Percentiles rank a stretch among this genome's conserved stretches.
Evolutionary conservation across 495 filamentous ascomycete genomes (phyloP).

Genomic region (Talaromyces proteolyticus): DNA sequence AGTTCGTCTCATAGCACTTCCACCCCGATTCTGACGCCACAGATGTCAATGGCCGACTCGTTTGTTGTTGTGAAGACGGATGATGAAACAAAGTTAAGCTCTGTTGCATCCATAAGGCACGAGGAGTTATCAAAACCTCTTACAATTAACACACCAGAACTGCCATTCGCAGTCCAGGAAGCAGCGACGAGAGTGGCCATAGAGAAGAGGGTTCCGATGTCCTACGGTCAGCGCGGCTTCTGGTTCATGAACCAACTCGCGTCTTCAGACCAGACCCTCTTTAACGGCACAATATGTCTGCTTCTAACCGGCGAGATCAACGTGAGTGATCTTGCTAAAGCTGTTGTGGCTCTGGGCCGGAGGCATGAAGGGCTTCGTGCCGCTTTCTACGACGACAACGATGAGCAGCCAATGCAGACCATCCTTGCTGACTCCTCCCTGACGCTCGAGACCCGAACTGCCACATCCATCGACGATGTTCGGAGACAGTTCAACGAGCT

Average conservation of each 20-base stretch:
- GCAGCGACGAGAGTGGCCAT: no score
- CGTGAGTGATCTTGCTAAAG: constrained; percentile 16
- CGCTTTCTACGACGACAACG: constrained; percentile 16
- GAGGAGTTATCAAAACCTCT: no score
- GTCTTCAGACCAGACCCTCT: neutral
- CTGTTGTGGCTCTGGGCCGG: constrained; percentile 14
- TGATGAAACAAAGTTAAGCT: no score
- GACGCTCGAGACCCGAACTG: constrained; percentile 6
- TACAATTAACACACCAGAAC: no score
- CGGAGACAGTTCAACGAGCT: constrained; percentile 9
- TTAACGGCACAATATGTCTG: neutral
- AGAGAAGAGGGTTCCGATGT: neutral
- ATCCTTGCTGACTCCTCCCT: constrained; percentile 1
- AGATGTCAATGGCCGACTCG: no score
- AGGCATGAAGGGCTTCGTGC: constrained; percentile 37
- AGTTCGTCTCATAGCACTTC: no score
- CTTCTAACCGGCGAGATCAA: constrained; percentile 7
- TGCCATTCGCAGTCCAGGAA: no score
- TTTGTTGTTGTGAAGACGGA: no score
- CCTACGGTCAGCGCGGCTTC: neutral
- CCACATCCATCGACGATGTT: constrained; percentile 9
- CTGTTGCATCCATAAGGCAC: no score
- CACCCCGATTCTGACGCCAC: no score
- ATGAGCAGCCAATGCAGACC: constrained; percentile 9
- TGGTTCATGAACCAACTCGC: neutral